Evolutionary conservation across 768 basidiomycete species (phyloP).

Genomic region (Tulasnella sp.): DNA sequence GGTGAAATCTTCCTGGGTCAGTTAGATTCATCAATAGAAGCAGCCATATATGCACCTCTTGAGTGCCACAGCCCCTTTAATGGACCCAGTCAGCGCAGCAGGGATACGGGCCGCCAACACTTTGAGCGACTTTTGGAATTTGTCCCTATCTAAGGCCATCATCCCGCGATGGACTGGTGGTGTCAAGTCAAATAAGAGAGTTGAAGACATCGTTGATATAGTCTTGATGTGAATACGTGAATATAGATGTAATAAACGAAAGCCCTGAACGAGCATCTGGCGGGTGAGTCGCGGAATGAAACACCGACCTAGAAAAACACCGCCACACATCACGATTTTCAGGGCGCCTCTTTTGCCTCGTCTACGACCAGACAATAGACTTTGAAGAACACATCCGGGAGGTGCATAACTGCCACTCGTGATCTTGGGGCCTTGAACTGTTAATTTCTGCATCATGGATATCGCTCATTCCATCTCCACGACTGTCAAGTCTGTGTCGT

Average conservation of each 20-base stretch:
- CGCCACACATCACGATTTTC: not conserved
- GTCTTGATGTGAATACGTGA: no score
- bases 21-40: no score
- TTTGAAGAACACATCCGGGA: no score
- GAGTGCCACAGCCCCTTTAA: conserved; percentile 50
- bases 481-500: conserved; percentile 72
- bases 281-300: not conserved
- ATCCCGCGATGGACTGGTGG: conserved; percentile 40
- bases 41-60: no score
- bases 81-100: conserved; percentile 40
- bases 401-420: no score
- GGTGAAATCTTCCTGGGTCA: no score
- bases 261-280: not conserved
- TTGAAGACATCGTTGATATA: conserved; percentile 2
- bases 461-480: conserved; percentile 84
- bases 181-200: conserved; percentile 19
- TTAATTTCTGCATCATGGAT: conserved; percentile 56
- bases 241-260: not conserved
- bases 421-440: no score
- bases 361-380: no score
- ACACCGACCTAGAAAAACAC: not conserved
- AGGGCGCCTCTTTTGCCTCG: not conserved
- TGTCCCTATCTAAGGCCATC: conserved; percentile 45
- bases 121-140: conserved; percentile 54
- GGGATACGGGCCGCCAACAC: conserved; percentile 60